phyloP scores from a whole-genome alignment of 257 asterid species.

The Solanum stenotomum region DNA sequence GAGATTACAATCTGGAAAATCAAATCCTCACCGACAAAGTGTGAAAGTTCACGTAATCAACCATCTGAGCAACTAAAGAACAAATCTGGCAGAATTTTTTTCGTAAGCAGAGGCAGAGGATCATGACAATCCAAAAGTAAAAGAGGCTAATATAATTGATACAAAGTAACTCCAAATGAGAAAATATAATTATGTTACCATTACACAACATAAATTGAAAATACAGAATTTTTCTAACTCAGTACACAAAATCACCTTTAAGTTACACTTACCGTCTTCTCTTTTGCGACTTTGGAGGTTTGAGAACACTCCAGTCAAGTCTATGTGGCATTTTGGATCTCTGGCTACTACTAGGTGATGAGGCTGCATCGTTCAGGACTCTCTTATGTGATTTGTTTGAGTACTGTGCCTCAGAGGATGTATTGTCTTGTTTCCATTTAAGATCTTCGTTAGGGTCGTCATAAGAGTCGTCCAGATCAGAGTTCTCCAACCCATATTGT shows the following conservation, averaged over 20 bases:
- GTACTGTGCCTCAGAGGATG: slow-evolving; percentile 15
- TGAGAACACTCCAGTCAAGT: slow-evolving; percentile 75
- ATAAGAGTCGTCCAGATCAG: slow-evolving; percentile 23
- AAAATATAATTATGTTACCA: neutral
- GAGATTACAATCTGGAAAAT: neutral
- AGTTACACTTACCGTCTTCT: slow-evolving; percentile 25
- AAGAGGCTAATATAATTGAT: neutral
- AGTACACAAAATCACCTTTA: slow-evolving; percentile 6
- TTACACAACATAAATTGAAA: neutral
- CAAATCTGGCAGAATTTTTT: neutral
- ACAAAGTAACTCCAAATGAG: neutral
- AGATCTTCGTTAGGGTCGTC: slow-evolving; percentile 23
- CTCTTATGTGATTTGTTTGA: slow-evolving; percentile 36
- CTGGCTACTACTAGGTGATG: slow-evolving; percentile 26
- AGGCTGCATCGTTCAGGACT: slow-evolving; percentile 12
- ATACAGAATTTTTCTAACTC: neutral
- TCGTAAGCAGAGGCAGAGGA: neutral
- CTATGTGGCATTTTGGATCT: slow-evolving; percentile 40
- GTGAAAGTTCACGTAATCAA: neutral
- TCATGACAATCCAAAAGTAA: neutral
- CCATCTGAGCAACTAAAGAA: neutral
- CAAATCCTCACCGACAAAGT: neutral
- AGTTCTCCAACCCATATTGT: slow-evolving; percentile 14
- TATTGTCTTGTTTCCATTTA: slow-evolving; percentile 47
- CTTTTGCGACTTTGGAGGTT: slow-evolving; percentile 57